phyloP scores from a whole-genome alignment of 306 rosid species.

The Dryas alaskensis region DNA sequence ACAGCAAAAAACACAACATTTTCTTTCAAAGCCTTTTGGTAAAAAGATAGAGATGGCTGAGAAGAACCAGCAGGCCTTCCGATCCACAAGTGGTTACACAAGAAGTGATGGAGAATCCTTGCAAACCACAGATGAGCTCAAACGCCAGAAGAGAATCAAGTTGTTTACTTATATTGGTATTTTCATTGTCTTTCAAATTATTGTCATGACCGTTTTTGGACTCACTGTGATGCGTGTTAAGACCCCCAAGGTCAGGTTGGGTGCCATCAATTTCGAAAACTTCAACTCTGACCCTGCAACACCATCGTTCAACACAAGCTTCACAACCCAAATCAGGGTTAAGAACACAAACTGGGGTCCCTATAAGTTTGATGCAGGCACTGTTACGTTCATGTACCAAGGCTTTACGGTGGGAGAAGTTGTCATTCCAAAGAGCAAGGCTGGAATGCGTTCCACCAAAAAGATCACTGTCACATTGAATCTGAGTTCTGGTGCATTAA shows the following conservation, averaged over 20 bases:
- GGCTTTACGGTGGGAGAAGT: conserved; percentile 1
- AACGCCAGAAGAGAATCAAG: conserved; percentile 10
- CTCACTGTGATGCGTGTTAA: conserved; percentile 16
- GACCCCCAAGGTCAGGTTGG: not conserved
- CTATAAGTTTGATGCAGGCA: conserved; percentile 3
- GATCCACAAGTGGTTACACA: not conserved
- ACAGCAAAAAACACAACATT: too few species aligned
- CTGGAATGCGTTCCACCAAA: not conserved
- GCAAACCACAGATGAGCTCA: conserved; percentile 8
- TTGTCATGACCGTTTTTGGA: not conserved
- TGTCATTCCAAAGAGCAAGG: conserved; percentile 13
- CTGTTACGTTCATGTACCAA: not conserved
- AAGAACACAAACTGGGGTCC: conserved; percentile 21
- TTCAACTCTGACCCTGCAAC: not conserved
- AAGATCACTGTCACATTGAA: not conserved
- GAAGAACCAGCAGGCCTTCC: not conserved
- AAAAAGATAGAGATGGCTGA: too few species aligned
- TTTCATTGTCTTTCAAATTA: conserved; percentile 2
- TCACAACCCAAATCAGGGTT: not conserved
- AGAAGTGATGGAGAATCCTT: conserved; percentile 8
- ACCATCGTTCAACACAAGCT: conserved; percentile 2
- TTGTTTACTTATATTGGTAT: not conserved
- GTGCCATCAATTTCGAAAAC: not conserved
- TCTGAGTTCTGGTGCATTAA: not conserved
- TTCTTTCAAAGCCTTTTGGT: too few species aligned